Percentiles rank a stretch among this genome's conserved stretches.
Evolutionary conservation across 306 rosid species (phyloP).

Genomic region (Cicer yamashitae): DNA sequence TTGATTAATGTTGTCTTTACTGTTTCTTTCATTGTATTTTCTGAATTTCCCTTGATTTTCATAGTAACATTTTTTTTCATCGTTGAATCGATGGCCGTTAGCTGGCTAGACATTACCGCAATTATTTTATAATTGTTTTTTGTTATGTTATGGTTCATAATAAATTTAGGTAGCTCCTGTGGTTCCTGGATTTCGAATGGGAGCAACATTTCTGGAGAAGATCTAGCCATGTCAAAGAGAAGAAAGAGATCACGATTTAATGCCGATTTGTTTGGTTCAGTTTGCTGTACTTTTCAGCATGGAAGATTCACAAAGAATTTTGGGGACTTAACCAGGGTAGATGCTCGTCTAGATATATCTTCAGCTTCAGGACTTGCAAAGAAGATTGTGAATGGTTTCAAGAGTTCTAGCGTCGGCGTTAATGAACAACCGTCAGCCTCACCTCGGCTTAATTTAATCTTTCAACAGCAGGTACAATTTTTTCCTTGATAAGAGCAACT

Average conservation of each 20-base stretch:
- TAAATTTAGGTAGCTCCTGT: slow-evolving; percentile 49
- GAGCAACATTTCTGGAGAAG: slow-evolving; percentile 42
- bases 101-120: slow-evolving; percentile 24
- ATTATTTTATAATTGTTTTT: slow-evolving; percentile 12
- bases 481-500: slow-evolving; percentile 2
- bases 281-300: slow-evolving; percentile 77
- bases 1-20: slow-evolving; percentile 13
- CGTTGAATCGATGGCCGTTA: not conserved
- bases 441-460: slow-evolving; percentile 77
- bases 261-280: slow-evolving; percentile 74
- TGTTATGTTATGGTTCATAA: slow-evolving; percentile 30
- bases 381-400: slow-evolving; percentile 63
- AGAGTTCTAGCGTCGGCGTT: slow-evolving; percentile 47
- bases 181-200: slow-evolving; percentile 51
- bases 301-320: slow-evolving; percentile 65
- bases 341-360: slow-evolving; percentile 79
- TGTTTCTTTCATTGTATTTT: slow-evolving; percentile 3
- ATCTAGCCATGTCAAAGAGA: slow-evolving; percentile 35
- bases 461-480: slow-evolving; percentile 84
- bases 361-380: slow-evolving; percentile 72
- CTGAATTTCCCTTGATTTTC: not conserved
- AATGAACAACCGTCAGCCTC: slow-evolving; percentile 57
- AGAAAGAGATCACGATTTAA: slow-evolving; percentile 44
- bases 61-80: not conserved
- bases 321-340: slow-evolving; percentile 78